Percentiles rank a stretch among this genome's conserved stretches.
phyloP scores from a whole-genome alignment of 2,329 filamentous ascomycete genomes.

The Ceratocystis alfenasii region DNA sequence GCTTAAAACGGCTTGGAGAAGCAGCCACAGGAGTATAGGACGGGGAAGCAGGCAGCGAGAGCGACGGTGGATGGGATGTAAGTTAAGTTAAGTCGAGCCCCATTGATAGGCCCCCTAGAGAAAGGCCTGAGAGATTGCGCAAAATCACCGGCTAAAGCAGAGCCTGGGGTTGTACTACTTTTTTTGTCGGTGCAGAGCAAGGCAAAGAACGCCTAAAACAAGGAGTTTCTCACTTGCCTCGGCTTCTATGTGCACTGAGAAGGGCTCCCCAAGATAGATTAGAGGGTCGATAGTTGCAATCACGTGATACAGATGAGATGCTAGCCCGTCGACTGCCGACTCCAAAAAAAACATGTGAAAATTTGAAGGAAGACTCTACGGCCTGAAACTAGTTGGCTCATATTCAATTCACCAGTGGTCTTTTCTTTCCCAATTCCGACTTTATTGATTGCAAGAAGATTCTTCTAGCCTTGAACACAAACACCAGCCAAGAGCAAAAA shows the following conservation, averaged over 20 bases:
- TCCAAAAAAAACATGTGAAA: constrained; percentile 9
- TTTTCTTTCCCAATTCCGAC: too few species aligned
- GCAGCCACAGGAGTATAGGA: background rate
- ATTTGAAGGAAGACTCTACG: background rate
- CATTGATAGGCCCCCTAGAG: background rate
- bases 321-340: background rate
- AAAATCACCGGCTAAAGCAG: background rate
- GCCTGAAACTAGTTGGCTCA: too few species aligned
- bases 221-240: background rate
- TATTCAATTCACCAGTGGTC: background rate
- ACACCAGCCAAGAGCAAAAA: background rate
- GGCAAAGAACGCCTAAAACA: background rate
- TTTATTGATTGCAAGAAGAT: too few species aligned
- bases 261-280: background rate
- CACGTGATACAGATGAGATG: background rate
- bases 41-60: background rate
- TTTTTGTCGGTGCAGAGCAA: background rate
- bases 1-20: background rate
- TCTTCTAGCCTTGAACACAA: too few species aligned
- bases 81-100: background rate
- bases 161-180: background rate
- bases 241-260: background rate
- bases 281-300: background rate
- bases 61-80: background rate
- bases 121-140: background rate